These are phyloP conservation scores for Malassezia caprae DNA, from an alignment of 1,284 basidiomycete genomes.

Conservation along the genomic window DNA sequence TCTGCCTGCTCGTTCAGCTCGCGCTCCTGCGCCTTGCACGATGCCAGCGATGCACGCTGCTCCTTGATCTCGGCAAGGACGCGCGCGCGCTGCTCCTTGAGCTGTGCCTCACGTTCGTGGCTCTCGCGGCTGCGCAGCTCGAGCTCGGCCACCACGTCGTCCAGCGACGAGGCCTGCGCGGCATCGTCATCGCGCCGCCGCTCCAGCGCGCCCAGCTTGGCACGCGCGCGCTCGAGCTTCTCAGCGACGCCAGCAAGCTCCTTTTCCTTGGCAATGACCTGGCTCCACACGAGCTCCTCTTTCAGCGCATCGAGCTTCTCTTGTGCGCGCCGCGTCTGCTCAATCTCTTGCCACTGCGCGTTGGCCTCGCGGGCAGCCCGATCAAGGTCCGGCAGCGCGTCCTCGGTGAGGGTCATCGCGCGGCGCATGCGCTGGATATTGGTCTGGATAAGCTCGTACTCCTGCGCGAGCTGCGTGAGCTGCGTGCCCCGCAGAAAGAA, in stretches of 20 bases:
- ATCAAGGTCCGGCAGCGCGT: slow-evolving; percentile 64
- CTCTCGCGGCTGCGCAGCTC: slow-evolving; percentile 33
- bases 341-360: slow-evolving; percentile 61
- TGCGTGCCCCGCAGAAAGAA: slow-evolving; percentile 92
- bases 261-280: slow-evolving; percentile 63
- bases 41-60: slow-evolving; percentile 50
- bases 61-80: slow-evolving; percentile 39
- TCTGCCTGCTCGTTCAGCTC: slow-evolving; percentile 27
- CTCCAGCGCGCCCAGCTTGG: slow-evolving; percentile 21
- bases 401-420: slow-evolving; percentile 50
- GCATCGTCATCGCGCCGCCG: slow-evolving; percentile 18
- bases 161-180: slow-evolving; percentile 18
- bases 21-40: slow-evolving; percentile 22
- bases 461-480: slow-evolving; percentile 72
- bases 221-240: slow-evolving; percentile 21
- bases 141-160: slow-evolving; percentile 19
- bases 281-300: slow-evolving; percentile 78
- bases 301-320: slow-evolving; percentile 62
- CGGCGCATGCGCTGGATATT: slow-evolving; percentile 33
- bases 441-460: slow-evolving; percentile 65
- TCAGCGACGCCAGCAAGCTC: slow-evolving; percentile 23
- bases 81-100: slow-evolving; percentile 22
- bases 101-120: slow-evolving; percentile 20
- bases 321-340: slow-evolving; percentile 63
- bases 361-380: slow-evolving; percentile 57